Base-by-base conservation (phyloP, 345 rosid genomes). In the Acer yangbiense region DNA sequence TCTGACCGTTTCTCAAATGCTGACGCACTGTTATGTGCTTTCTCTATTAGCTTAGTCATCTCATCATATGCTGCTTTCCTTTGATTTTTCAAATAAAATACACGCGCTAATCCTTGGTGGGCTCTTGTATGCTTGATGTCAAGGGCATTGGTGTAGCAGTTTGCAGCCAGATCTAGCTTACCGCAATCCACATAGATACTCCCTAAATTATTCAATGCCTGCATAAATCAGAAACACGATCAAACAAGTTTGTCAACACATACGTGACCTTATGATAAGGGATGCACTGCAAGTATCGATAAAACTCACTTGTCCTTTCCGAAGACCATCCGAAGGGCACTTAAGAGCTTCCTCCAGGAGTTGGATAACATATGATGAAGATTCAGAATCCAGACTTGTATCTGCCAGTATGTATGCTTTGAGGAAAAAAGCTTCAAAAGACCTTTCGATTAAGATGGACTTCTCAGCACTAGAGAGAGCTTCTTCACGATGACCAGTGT, bases 1-100 rank as follows among this genome's bases (percentile, higher is more conserved):
- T 96, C 99, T 0, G 99, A 93, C 65, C 98, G 87, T 82, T 96
- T 96, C 84, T 94, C 99, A 66, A 86, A 96, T 0, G 98, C 99
- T 10, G 98, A 89, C 68, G 98, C 95, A 60, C 86, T 89, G 78
- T 84, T 80, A 25, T 73, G 82, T 20, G 97, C 95, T 80, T 87
- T 92, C 68, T 89, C 95, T 76, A 96, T 90, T 65, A 96, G 89
- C 89, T 90, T 88, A 57, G 97, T 88, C 97, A 96, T 96, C 86
- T 96, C 99, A 66, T 92, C 92, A 52, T 83, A 87, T 0, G 99
- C 98, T 80, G 94, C 94, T 85, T 88, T 90, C 35, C 82, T 82
- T 75, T 88, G 92, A 77, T 85, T 88, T 82, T 82, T 90, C 71
- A 94, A 79, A 77, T 87, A 86, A 81, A 86, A 89, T 65, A 94